Evolutionary conservation across 345 rosid genomes (phyloP).

Genomic region (Microthlaspi erraticum): DNA sequence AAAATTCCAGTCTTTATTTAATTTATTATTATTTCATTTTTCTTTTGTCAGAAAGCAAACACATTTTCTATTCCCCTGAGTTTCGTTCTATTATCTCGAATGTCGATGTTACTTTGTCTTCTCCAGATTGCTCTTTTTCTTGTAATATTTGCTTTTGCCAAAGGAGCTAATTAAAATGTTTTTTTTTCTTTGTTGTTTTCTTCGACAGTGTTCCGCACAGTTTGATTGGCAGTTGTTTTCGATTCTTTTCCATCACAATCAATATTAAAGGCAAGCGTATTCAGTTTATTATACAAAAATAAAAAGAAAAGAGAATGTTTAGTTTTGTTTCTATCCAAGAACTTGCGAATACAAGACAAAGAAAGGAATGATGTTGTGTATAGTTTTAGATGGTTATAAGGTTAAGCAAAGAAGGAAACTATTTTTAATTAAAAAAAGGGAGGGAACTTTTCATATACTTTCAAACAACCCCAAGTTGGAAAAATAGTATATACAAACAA

Average conservation of each 20-base stretch:
- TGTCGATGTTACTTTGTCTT: slow-evolving; percentile 37
- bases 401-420: not conserved
- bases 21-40: slow-evolving; percentile 6
- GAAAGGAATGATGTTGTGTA: slow-evolving; percentile 20
- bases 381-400: slow-evolving; percentile 29
- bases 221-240: slow-evolving; percentile 43
- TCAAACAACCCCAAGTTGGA: slow-evolving; percentile 12
- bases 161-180: slow-evolving; percentile 4
- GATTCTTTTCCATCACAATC: slow-evolving; percentile 41
- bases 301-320: slow-evolving; percentile 40
- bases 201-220: slow-evolving; percentile 34
- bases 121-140: slow-evolving; percentile 29
- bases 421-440: slow-evolving; percentile 1
- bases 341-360: slow-evolving; percentile 40
- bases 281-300: slow-evolving; percentile 26
- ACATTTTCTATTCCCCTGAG: not conserved
- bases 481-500: not conserved
- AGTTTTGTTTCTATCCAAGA: slow-evolving; percentile 42
- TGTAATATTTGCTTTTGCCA: slow-evolving; percentile 33
- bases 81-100: slow-evolving; percentile 30
- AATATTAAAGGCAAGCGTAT: slow-evolving; percentile 36
- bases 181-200: slow-evolving; percentile 33
- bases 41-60: slow-evolving; percentile 16
- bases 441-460: slow-evolving; percentile 1
- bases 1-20: slow-evolving; percentile 6